Percentiles rank a stretch among this genome's conserved stretches.
These are phyloP conservation scores for Capsicum rhomboideum DNA, from an alignment of 257 asterid species.

Conservation along the genomic window DNA sequence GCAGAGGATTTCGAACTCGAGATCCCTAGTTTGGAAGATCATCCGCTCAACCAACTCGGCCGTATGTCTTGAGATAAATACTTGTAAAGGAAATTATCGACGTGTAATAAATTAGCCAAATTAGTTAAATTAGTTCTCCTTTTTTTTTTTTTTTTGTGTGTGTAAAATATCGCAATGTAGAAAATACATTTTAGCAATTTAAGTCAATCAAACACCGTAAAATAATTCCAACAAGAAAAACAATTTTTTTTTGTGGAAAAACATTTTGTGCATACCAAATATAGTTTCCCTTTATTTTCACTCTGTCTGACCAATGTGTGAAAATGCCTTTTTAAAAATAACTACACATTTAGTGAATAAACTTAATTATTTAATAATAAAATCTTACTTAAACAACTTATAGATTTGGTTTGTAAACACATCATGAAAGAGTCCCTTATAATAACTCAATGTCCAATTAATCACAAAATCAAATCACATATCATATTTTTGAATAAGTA, in stretches of 20 bases:
- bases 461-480: background rate
- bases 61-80: background rate
- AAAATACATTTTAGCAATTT: background rate
- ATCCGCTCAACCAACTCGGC: too few species aligned
- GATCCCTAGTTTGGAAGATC: too few species aligned
- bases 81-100: background rate
- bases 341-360: background rate
- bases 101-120: background rate
- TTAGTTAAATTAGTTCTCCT: background rate
- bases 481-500: background rate
- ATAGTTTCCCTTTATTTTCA: background rate
- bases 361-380: background rate
- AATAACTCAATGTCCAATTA: background rate
- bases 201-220: background rate
- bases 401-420: background rate
- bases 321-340: background rate
- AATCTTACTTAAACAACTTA: background rate
- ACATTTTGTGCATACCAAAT: background rate
- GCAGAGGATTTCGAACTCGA: background rate
- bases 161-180: background rate
- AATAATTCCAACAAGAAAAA: background rate
- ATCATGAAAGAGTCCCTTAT: background rate
- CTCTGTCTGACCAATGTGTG: background rate
- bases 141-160: background rate
- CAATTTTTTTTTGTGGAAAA: background rate